Base-by-base conservation (phyloP, 139 green algal species). In the Chlamydomonas eustigma region DNA sequence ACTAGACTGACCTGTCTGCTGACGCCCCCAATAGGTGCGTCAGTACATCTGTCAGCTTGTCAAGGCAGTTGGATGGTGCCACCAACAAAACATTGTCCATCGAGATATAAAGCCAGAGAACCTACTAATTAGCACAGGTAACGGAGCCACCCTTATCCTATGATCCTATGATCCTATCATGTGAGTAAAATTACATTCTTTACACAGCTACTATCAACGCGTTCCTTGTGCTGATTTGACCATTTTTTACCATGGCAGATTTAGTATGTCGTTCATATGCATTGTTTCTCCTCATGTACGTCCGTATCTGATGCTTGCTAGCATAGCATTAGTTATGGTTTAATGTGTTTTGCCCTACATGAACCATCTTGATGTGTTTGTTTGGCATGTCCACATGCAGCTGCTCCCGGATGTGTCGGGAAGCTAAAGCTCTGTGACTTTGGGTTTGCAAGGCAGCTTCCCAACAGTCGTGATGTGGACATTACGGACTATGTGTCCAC, bases 401-500 rank as follows among this genome's bases (percentile, higher is more conserved):
- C 63, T 32, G 6, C 58, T 51, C 37, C 64, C 18, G 74, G 64
- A 35, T 78, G 77, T 33, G 81, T 88, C 22, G 89, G 91, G 5
- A 74, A 88, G 39, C 64, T 98, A 0, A 95, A 94, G 84, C 89
- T 98, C 38, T 96, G 92, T 73, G 94, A 98, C 82, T 97, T 98
- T 90, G 94, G 94, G 28, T 97, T 97, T 84, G 92, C 93, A 6
- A 80, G 93, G 0, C 63, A 80, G 64, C 77, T 95, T 50, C 85
- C 86, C 0, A 44, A 73, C 30, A 78, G 31, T 3, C 50, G 22
- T 0, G 84, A 85, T 33, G 83, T 75, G 25, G 78, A 78, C 64
- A 88, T 96, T 33, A 97, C 93, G 0, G 92, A 96, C 38, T 96
- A 95, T 76, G 93, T 98, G n/a, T 93, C 93, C 70, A 98, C 94